Evolutionary conservation across 176 grass and related monocot genomes (phyloP), one percentile per base, ranked within the genome.

Genomic region (Cenchrus fungigraminus): DNA sequence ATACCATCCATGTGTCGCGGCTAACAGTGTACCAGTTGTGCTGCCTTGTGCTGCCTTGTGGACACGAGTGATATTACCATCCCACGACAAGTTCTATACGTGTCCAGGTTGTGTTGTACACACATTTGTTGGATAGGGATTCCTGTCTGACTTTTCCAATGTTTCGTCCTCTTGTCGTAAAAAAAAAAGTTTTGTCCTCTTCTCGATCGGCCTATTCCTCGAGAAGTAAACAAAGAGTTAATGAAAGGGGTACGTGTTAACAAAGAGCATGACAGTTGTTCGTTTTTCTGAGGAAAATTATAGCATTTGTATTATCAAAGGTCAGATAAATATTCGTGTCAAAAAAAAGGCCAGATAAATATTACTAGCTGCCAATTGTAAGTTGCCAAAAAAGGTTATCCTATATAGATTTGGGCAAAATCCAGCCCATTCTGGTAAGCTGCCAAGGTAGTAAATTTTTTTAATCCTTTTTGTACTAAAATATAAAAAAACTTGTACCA

Each of bases 1-100:
- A 12, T n/a, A 34, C 31, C 47, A n/a, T 8, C 65, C 78, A 80
- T 22, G 6, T 68, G 78, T 54, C 64, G 7, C 14, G 3, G 47
- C 31, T 40, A 37, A 54, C 46, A 37, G 6, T 51, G 62, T 53
- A 67, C 78, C 62, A 67, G 51, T n/a, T 80, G 78, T 80, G 15
- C 0, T 54, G 9, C 16, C 47, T n/a, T 80, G 78, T 80, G 15
- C 0, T 54, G 9, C 16, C 47, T 15, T 80, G 61, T 66, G 9
- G 28, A 67, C 10, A 12, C 25, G 67, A 53, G 71, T 53, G 14
- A 32, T 32, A 32, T 32, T 32, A 52, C 9, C 31, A 55, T 80
- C 53, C 64, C 28, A 67, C 17, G 15, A 10, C 28, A 52, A 52
- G 29, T 5, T 31, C 28, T 53, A 17, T 51, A 79, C 59, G 77